Evolutionary conservation across 2,329 filamentous ascomycete genomes (phyloP).

Genomic region (Piedraia hortae): DNA sequence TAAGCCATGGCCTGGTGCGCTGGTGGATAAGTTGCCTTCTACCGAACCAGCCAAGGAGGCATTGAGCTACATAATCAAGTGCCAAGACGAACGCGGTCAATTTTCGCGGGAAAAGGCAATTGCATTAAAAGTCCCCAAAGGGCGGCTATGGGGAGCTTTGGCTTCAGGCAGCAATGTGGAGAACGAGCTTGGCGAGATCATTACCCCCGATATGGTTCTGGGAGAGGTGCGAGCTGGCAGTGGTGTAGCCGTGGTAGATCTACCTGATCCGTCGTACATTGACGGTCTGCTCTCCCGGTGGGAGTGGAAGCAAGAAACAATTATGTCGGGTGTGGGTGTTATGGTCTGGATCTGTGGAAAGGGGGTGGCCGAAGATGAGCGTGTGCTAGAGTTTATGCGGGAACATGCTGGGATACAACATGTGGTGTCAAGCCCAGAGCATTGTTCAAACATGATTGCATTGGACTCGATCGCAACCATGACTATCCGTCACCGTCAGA

Average conservation of each 20-base stretch:
- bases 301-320: slow-evolving; percentile 38
- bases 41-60: slow-evolving; percentile 38
- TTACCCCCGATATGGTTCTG: slow-evolving; percentile 74
- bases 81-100: slow-evolving; percentile 48
- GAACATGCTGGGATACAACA: slow-evolving; percentile 37
- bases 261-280: slow-evolving; percentile 45
- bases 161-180: slow-evolving; percentile 34
- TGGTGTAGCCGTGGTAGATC: slow-evolving; percentile 54
- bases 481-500: slow-evolving; percentile 37
- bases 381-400: slow-evolving; percentile 41
- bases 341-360: slow-evolving; percentile 64
- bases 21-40: slow-evolving; percentile 35
- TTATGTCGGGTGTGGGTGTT: slow-evolving; percentile 38
- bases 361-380: slow-evolving; percentile 33
- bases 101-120: slow-evolving; percentile 42
- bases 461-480: slow-evolving; percentile 39
- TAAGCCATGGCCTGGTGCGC: slow-evolving; percentile 50
- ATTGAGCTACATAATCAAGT: slow-evolving; percentile 67
- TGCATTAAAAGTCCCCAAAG: slow-evolving; percentile 33
- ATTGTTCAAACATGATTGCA: slow-evolving; percentile 46
- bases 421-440: slow-evolving; percentile 47
- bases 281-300: slow-evolving; percentile 37
- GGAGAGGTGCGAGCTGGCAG: slow-evolving; percentile 36
- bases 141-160: slow-evolving; percentile 30
- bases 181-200: slow-evolving; percentile 33